Evolutionary conservation across 805 yeast genomes (phyloP).

Genomic region (Myxozyma sirexii): DNA sequence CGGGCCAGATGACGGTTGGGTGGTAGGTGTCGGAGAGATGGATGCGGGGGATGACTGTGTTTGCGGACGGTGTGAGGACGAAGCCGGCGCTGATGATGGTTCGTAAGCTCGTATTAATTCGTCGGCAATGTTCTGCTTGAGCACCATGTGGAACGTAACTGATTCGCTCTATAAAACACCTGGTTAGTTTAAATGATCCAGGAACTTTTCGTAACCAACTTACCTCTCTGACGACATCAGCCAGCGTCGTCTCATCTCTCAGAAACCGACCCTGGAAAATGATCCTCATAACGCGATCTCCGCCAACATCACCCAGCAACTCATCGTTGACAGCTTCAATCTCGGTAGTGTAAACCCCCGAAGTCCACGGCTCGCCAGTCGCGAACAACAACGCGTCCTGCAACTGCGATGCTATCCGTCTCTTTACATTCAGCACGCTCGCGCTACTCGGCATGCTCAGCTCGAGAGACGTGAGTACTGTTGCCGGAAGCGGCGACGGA

Average conservation of each 20-base stretch:
- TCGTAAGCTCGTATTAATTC: constrained; percentile 17
- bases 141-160: constrained; percentile 29
- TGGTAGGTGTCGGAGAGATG: not conserved
- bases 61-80: not conserved
- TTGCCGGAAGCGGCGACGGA: constrained; percentile 20
- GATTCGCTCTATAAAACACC: constrained; percentile 1
- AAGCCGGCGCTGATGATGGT: not conserved
- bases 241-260: constrained; percentile 13
- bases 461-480: constrained; percentile 10
- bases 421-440: constrained; percentile 18
- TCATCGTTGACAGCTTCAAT: constrained; percentile 17
- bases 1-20: not conserved
- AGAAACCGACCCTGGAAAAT: constrained; percentile 32
- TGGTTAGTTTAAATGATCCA: not conserved
- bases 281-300: constrained; percentile 19
- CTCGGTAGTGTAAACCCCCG: constrained; percentile 22
- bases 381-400: constrained; percentile 25
- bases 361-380: constrained; percentile 28
- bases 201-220: not conserved
- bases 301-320: constrained; percentile 14
- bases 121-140: constrained; percentile 21
- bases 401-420: constrained; percentile 16
- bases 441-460: constrained; percentile 7
- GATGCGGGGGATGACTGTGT: not conserved
- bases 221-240: constrained; percentile 15